Conservation (phyloP, 768 basidiomycete genomes). For the Amanita rimosa region DNA sequence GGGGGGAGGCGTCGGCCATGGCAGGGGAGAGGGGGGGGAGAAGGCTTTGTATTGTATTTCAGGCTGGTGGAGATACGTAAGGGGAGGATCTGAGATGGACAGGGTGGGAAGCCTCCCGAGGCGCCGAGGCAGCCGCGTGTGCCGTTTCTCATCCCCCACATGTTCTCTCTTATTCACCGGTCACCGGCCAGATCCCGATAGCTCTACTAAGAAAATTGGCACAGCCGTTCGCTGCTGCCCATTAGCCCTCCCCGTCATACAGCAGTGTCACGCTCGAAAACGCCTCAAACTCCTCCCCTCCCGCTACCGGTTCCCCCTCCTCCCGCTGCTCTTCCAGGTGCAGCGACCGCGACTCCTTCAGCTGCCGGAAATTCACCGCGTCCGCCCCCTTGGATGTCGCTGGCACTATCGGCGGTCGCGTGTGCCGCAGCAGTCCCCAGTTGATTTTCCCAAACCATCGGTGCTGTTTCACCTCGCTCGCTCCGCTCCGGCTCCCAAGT, state of each 20-base stretch:
- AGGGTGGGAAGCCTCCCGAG: constrained; percentile 23
- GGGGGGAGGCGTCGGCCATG: constrained; percentile 23
- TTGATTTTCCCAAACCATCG: constrained; percentile 96
- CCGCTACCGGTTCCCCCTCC: constrained; percentile 17
- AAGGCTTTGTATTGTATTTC: constrained; percentile 9
- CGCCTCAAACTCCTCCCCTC: constrained; percentile 66
- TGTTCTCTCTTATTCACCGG: constrained; percentile 12
- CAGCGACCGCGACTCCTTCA: constrained; percentile 86
- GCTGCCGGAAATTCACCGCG: constrained; percentile 79
- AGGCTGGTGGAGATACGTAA: constrained; percentile 37
- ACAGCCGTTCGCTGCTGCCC: too few relatives aligned
- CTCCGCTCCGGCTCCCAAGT: constrained; percentile 86
- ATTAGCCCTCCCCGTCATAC: constrained; percentile 58
- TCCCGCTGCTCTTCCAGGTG: constrained; percentile 68
- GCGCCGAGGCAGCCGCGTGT: constrained; percentile 24
- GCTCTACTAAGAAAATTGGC: too few relatives aligned
- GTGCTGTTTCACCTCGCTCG: constrained; percentile 97
- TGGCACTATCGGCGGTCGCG: constrained; percentile 86
- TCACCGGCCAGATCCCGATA: constrained; percentile 10
- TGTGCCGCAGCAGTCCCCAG: constrained; percentile 93
- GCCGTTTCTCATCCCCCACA: constrained; percentile 16
- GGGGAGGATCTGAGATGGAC: constrained; percentile 20
- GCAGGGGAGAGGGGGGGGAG: constrained; percentile 29
- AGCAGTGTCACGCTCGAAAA: constrained; percentile 88
- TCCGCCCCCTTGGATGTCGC: constrained; percentile 68